Evolutionary conservation across 129 eudicot genomes (phyloP).

Genomic region (Oenanthe sinensis): DNA sequence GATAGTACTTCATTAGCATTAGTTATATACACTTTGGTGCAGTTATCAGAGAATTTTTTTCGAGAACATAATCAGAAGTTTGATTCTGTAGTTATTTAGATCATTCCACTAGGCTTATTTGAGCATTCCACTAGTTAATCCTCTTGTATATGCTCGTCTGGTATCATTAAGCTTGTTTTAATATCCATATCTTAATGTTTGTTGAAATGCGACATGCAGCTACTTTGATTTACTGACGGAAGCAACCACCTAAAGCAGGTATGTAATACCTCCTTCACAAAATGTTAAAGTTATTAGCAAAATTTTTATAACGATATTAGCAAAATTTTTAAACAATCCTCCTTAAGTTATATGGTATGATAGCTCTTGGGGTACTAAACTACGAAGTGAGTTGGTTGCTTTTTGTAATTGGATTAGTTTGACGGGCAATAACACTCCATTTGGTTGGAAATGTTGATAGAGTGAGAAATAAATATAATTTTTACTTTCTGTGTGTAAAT

Average conservation of each 20-base stretch:
- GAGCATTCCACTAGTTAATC: background rate
- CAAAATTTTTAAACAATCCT: too few relatives aligned
- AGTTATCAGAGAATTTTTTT: background rate
- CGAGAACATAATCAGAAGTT: background rate
- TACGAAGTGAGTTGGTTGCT: too few relatives aligned
- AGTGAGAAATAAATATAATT: too few relatives aligned
- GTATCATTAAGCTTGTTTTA: background rate
- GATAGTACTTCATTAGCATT: background rate
- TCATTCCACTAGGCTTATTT: background rate
- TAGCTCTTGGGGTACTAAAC: background rate
- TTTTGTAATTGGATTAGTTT: too few relatives aligned
- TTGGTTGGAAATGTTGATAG: too few relatives aligned
- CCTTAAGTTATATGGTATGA: background rate
- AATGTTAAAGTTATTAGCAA: too few relatives aligned
- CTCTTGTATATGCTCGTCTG: background rate
- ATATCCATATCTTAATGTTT: too few relatives aligned
- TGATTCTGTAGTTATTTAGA: too few relatives aligned
- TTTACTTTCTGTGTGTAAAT: too few relatives aligned
- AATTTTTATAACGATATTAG: too few relatives aligned
- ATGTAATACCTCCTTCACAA: background rate
- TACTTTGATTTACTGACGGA: background rate
- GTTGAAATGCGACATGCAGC: background rate
- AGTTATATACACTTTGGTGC: background rate
- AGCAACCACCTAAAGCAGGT: background rate
- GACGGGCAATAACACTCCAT: too few relatives aligned